A percentile compares a stretch with the other conserved stretches of the same genome.
Conservation (phyloP, 352 stramenopile genomes). For the Globisporangium carolinianum region DNA sequence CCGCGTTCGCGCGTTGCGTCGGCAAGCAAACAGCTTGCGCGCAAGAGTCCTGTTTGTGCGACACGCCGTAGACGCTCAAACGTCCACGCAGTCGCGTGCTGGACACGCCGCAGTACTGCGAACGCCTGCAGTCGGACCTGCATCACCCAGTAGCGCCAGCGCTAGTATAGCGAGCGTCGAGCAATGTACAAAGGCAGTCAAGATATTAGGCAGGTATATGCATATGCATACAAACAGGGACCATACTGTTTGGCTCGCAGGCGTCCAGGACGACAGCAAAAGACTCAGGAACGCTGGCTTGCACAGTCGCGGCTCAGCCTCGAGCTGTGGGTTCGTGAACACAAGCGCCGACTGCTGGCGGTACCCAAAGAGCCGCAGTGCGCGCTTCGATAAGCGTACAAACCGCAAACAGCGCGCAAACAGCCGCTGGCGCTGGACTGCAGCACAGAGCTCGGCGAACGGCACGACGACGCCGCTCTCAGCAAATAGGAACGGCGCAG, state of each 20-base stretch:
- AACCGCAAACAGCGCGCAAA: conserved; percentile 34
- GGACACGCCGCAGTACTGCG: conserved; percentile 21
- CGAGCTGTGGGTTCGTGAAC: conserved; percentile 24
- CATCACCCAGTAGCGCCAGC: conserved; percentile 37
- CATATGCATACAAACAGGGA: not conserved
- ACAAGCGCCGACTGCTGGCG: conserved; percentile 36
- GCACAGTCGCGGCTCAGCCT: conserved; percentile 40
- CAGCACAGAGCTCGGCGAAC: conserved; percentile 28
- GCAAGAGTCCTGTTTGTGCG: conserved; percentile 36
- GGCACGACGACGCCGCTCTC: conserved; percentile 29
- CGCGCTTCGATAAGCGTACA: conserved; percentile 38
- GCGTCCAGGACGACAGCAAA: conserved; percentile 39
- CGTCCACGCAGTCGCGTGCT: conserved; percentile 16
- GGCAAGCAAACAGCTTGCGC: conserved; percentile 31
- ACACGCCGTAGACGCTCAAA: conserved; percentile 30
- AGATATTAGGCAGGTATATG: not conserved
- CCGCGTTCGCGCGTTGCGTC: conserved; percentile 29
- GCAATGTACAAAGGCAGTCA: not conserved
- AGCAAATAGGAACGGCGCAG: conserved; percentile 41
- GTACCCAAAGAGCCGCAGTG: conserved; percentile 61
- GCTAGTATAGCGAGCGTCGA: conserved; percentile 16
- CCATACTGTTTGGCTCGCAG: conserved; percentile 28
- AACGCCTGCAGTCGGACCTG: conserved; percentile 27
- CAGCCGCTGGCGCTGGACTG: conserved; percentile 28
- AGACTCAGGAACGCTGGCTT: conserved; percentile 36